Percentiles rank a stretch among this genome's conserved stretches.
Evolutionary conservation across 2,329 filamentous ascomycete genomes (phyloP).

Genomic region (Rasamsonia emersonii): DNA sequence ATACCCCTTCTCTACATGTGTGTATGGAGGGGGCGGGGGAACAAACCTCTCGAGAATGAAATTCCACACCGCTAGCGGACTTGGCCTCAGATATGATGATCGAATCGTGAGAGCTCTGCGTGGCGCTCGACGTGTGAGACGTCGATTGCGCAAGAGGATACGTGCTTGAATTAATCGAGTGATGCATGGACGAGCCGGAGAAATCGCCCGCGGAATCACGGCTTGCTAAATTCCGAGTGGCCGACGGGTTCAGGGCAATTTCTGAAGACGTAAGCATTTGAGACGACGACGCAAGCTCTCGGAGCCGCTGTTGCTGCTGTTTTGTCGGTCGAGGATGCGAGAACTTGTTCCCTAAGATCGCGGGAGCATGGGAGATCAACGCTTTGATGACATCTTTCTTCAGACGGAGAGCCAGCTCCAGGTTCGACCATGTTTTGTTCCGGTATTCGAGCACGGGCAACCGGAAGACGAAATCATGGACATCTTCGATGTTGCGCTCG

Average conservation of each 20-base stretch:
- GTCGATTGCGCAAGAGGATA: constrained; percentile 28
- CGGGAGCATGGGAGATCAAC: constrained; percentile 87
- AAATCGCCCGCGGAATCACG: constrained; percentile 31
- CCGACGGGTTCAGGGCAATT: constrained; percentile 17
- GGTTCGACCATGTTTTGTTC: constrained; percentile 98
- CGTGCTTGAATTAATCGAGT: constrained; percentile 27
- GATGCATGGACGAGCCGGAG: constrained; percentile 27
- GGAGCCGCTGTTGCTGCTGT: constrained; percentile 67
- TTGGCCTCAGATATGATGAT: constrained; percentile 21
- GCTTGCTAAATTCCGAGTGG: constrained; percentile 26
- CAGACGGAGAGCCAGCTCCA: constrained; percentile 82
- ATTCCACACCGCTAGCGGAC: constrained; percentile 27
- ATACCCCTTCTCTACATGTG: constrained; percentile 2
- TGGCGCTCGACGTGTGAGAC: constrained; percentile 24
- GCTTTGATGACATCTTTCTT: constrained; percentile 94
- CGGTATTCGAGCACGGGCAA: constrained; percentile 90
- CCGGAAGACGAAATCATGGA: constrained; percentile 95
- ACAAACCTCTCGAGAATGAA: constrained; percentile 32
- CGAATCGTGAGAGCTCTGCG: constrained; percentile 15
- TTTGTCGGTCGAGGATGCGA: constrained; percentile 75
- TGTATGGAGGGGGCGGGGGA: neutral
- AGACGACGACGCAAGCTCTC: constrained; percentile 74
- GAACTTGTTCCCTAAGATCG: constrained; percentile 96
- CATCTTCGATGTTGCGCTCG: constrained; percentile 89
- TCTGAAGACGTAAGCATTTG: constrained; percentile 48